Evolutionary conservation across 129 eudicot species (phyloP).

Genomic region (Pseudognaphalium luteoalbum): DNA sequence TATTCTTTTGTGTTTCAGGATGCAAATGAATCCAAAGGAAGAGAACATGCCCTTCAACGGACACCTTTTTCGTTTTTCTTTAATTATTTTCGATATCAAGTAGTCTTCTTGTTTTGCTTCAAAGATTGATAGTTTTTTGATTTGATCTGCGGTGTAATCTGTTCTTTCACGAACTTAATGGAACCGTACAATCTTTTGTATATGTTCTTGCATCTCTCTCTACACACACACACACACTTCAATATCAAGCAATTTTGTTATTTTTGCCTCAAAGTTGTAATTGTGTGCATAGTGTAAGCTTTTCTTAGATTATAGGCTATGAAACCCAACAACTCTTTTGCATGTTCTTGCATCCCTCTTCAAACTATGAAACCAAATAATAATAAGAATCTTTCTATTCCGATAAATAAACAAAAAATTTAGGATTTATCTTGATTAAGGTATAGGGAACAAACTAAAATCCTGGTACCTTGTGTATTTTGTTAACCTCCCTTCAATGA

Average conservation of each 20-base stretch:
- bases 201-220: slow-evolving; percentile 21
- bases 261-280: not conserved
- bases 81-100: not conserved
- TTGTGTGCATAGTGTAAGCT: not conserved
- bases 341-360: no score
- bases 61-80: not conserved
- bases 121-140: slow-evolving; percentile 3
- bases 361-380: no score
- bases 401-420: no score
- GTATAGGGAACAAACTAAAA: no score
- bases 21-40: slow-evolving; percentile 20
- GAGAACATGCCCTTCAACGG: slow-evolving; percentile 16
- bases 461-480: not conserved
- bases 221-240: not conserved
- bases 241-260: not conserved
- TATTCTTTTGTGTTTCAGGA: slow-evolving; percentile 14
- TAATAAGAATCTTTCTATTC: no score
- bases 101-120: slow-evolving; percentile 11
- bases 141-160: slow-evolving; percentile 13
- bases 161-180: slow-evolving; percentile 30
- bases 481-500: not conserved
- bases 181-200: slow-evolving; percentile 26
- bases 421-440: no score
- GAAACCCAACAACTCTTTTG: no score
- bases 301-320: no score